Conservation (phyloP, 306 rosid genomes). For the Fragaria iinumae region DNA sequence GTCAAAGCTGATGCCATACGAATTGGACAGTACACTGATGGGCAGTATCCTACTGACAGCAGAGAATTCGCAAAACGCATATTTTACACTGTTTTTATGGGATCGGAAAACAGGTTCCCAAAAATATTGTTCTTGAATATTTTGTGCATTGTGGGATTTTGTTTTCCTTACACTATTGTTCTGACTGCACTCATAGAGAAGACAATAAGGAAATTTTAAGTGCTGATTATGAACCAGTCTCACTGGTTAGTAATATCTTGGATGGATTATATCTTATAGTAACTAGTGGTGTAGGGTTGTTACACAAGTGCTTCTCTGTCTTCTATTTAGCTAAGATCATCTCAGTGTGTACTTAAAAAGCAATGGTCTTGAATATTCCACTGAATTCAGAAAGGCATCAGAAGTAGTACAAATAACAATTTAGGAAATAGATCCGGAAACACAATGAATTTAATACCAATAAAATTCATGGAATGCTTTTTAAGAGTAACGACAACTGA, state of each 20-base stretch:
- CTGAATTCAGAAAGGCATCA: not conserved
- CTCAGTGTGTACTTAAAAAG: not conserved
- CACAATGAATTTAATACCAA: not conserved
- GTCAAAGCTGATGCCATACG: conserved; percentile 89
- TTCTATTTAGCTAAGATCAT: not conserved
- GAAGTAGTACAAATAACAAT: not conserved
- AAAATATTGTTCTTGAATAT: no score
- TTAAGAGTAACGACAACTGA: not conserved
- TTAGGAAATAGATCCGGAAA: not conserved
- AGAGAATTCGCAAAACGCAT: conserved; percentile 84
- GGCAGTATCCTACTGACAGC: conserved; percentile 82
- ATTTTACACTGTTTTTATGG: conserved; percentile 91
- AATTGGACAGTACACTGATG: conserved; percentile 84
- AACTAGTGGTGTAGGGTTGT: not conserved
- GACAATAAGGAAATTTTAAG: not conserved
- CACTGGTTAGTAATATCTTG: not conserved
- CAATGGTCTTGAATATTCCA: not conserved
- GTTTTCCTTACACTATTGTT: not conserved
- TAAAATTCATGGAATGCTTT: not conserved
- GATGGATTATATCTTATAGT: not conserved
- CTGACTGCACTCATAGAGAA: not conserved
- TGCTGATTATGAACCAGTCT: not conserved
- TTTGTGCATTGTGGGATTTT: not conserved
- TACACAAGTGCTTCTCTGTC: not conserved
- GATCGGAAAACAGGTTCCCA: conserved; percentile 82